Evolutionary conservation across 2,329 filamentous ascomycete genomes (phyloP), one percentile per base, ranked within the genome.

Genomic region (Penicillium sclerotiorum): DNA sequence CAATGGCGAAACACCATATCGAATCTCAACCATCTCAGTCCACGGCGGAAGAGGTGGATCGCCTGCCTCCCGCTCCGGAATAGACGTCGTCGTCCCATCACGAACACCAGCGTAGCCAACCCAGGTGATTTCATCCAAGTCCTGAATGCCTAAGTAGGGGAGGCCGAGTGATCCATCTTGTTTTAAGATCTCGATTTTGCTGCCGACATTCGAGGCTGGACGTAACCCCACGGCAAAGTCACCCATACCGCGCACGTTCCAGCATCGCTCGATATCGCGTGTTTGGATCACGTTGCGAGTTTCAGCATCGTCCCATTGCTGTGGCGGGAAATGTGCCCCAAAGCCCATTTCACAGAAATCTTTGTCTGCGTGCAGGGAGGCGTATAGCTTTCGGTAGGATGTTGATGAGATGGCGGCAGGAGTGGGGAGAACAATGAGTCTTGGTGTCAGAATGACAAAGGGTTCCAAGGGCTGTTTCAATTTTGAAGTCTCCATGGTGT

Each of bases 21-120:
- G 50, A 4, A 66, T 9, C 46, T 66, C 63, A 7, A 65, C 50
- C 61, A 65, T 66, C 39, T 66, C 55, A 8, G 40, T 59, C 59
- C 59, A 62, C 7, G 53, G 45, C 9, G 58, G 56, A 8, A 57
- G 32, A 17, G 33, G 12, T 5, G 44, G 32, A 21, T 60, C 56
- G 5, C 15, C 47, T 12, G 49, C 12, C 18, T 53, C 55, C 35
- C 36, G 45, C 17, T 39, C 30, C 1, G 53, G 58, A 12, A 61
- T 21, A 2, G 58, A 61, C 2, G 58, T 60, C 8, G 57, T 62
- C 4, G 52, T 53, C 13, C 51, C 59, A 52, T 61, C 58, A 11
- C 58, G 59, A 20, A 62, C 23, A 27, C 58, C 58, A 20, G 58
- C 46, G 37, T 62, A 62, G 8, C 58, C 59, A 17, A 58, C 48